Conservation (phyloP, 2,329 filamentous ascomycete genomes). For the Basipetospora sp. region DNA sequence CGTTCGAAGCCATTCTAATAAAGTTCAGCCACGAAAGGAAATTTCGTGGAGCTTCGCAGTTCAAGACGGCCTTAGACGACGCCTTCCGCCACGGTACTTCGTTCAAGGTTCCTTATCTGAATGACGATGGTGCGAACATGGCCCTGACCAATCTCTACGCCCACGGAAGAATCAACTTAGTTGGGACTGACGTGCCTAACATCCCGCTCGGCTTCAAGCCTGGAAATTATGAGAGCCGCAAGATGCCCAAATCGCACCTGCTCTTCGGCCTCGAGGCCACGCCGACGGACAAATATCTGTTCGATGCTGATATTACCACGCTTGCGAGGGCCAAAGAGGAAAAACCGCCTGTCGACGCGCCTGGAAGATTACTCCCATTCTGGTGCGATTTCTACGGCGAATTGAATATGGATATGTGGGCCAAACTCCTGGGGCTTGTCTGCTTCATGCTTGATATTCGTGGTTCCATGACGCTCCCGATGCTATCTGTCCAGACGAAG, state of each 20-base stretch:
- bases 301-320: conserved; percentile 33
- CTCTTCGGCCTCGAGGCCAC: conserved; percentile 51
- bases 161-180: conserved; percentile 38
- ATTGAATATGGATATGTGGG: conserved; percentile 46
- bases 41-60: conserved; percentile 41
- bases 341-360: conserved; percentile 28
- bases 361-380: conserved; percentile 43
- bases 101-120: conserved; percentile 38
- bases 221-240: conserved; percentile 55
- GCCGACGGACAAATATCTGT: conserved; percentile 40
- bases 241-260: conserved; percentile 50
- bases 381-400: conserved; percentile 58
- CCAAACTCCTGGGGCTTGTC: conserved; percentile 46
- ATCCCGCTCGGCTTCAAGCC: conserved; percentile 59
- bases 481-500: conserved; percentile 39
- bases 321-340: conserved; percentile 20
- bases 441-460: conserved; percentile 48
- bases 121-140: conserved; percentile 51
- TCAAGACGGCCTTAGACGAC: conserved; percentile 46
- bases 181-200: conserved; percentile 38
- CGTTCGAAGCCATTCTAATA: conserved; percentile 40
- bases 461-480: conserved; percentile 38
- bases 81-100: conserved; percentile 29
- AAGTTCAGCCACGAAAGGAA: conserved; percentile 40
- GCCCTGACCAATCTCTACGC: conserved; percentile 52